phyloP scores from a whole-genome alignment of 305 asterid genomes.

The Plantago coronopus region DNA sequence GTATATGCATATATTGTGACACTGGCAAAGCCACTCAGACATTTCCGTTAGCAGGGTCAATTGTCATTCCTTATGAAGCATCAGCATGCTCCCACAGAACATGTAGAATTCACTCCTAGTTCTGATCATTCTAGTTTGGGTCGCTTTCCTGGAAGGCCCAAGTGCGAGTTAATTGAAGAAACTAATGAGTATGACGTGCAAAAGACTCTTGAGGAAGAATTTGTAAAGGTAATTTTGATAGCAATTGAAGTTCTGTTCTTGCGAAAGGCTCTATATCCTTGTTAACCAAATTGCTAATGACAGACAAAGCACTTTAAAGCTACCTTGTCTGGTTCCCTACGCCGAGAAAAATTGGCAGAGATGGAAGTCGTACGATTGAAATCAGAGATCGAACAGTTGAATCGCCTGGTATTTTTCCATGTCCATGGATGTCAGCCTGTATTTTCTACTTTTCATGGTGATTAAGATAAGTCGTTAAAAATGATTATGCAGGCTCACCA shows the following conservation, averaged over 20 bases:
- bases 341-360: conserved; percentile 49
- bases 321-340: conserved; percentile 43
- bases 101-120: conserved; percentile 28
- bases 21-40: conserved; percentile 19
- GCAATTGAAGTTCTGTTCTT: conserved; percentile 12
- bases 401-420: conserved; percentile 37
- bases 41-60: conserved; percentile 56
- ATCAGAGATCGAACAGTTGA: conserved; percentile 51
- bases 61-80: conserved; percentile 64
- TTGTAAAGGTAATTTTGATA: conserved; percentile 33
- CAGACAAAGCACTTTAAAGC: conserved; percentile 45
- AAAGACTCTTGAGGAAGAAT: conserved; percentile 24
- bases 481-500: conserved; percentile 43
- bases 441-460: background rate
- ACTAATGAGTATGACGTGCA: conserved; percentile 27
- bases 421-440: background rate
- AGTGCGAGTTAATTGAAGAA: conserved; percentile 28
- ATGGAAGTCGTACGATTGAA: conserved; percentile 46
- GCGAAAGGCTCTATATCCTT: conserved; percentile 11
- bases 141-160: conserved; percentile 29
- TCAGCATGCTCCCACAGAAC: conserved; percentile 36
- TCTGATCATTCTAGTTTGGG: conserved; percentile 32
- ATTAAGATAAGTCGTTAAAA: conserved; percentile 16
- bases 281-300: conserved; percentile 23
- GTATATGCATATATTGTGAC: conserved; percentile 19